Evolutionary conservation across 768 basidiomycete species (phyloP), one percentile per base, ranked within the genome.

Genomic region (Boletus patriciae): DNA sequence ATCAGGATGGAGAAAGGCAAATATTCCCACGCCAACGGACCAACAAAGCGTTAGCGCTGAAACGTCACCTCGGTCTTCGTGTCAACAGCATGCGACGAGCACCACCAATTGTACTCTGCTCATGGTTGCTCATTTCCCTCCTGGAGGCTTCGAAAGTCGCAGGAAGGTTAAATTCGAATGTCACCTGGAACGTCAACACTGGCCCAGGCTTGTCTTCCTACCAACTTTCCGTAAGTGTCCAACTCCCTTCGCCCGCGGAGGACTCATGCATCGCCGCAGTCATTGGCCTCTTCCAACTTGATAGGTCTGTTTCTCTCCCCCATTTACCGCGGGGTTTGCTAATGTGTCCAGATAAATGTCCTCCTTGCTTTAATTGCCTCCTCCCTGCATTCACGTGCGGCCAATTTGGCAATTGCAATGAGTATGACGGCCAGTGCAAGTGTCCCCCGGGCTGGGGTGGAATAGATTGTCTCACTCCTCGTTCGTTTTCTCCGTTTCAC

Each of bases 401-500:
- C 2, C 93, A 98, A 72, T 97, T 85, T 62, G 95, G 94, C 27
- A 76, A 85, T 43, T 99, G 97, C 74, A 88, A 95, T 67, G 80
- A 84, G 47, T 98, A 90, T 67, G 86, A 98, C 67, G 97, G 97
- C 2, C 94, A 97, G 65, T 99, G 97, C 75, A 87, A 93, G 67
- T 99, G 97, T 66, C 94, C 94, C 2, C 83, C 92, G 41, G 97
- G 97, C n/a, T 99, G 95, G 86, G 92, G 94, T 45, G 97, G 97
- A 2, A 88, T 94, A 37, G 96, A 98, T 67, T 99, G 97, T 74
- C 74, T 97, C 50, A 83, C 83, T 9, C 96, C 97, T 21, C 88
- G 95, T 97, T 73, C 46, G 92, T 82, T 16, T 38, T 45, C 36
- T 49, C 38, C 6, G 59, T 59, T 40, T 67, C 16, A 15, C n/a